Evolutionary conservation across 129 eudicot genomes (phyloP).

Genomic region (Saussurea involucrata): DNA sequence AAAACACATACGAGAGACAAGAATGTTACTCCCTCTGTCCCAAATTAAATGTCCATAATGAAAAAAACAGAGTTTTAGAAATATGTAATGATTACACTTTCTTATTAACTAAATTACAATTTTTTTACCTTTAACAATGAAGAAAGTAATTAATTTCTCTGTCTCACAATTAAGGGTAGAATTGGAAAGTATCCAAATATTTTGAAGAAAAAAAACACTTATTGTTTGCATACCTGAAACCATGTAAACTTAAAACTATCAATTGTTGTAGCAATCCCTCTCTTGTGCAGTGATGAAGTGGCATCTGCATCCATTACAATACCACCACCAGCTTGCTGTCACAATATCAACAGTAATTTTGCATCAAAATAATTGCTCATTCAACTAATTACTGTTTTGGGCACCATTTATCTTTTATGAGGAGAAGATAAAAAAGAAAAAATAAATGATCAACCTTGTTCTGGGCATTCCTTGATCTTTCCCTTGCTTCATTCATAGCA

Average conservation of each 20-base stretch:
- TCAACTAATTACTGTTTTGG: neutral
- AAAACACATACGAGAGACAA: neutral
- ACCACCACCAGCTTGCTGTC: constrained; percentile 69
- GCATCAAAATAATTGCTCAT: neutral
- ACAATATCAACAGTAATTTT: constrained; percentile 1
- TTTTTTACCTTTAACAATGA: too few relatives aligned
- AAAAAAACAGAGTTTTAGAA: neutral
- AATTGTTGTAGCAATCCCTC: constrained; percentile 64
- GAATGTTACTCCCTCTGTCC: neutral
- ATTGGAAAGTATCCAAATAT: too few relatives aligned
- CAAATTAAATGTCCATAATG: neutral
- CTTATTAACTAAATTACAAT: neutral
- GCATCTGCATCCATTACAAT: constrained; percentile 97
- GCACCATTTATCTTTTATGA: neutral
- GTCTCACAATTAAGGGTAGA: neutral
- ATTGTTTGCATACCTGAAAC: constrained; percentile 61
- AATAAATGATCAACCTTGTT: constrained; percentile 59
- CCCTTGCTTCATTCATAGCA: constrained; percentile 94
- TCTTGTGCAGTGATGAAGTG: constrained; percentile 71
- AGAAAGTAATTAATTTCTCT: neutral
- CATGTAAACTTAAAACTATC: constrained; percentile 71
- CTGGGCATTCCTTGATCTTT: constrained; percentile 94
- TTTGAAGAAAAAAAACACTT: too few relatives aligned
- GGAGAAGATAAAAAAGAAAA: neutral
- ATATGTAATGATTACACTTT: neutral